Base-by-base conservation (phyloP, 345 rosid genomes). In the Carallia pectinifolia region DNA sequence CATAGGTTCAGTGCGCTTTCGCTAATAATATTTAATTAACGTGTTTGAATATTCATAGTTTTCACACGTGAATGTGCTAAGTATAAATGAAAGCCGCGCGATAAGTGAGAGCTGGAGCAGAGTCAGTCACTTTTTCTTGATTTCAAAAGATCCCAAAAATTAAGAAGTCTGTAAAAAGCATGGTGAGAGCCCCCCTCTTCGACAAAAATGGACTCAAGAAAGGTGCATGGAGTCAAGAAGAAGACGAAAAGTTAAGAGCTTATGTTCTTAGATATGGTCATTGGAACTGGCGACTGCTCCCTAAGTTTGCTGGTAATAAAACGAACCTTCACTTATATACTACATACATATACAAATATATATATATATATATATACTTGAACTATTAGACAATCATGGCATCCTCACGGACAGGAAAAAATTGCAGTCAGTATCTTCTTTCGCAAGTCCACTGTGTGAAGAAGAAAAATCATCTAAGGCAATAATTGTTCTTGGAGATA, bases 201-300 rank as follows among this genome's bases (percentile, higher is more conserved):
- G 77, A 74, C 47, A 48, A 53, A 7, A 68, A 74, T 69, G 78
- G 73, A 33, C 40, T 74, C 30, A 79, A 66, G 78, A 79, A 71
- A 79, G 82, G 82, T 48, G 72, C 79, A 27, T 79, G 82, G 82
- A 71, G 69, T 58, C 64, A 23, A 39, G 79, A 79, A 63, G 82
- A 79, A 71, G 82, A 79, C 37, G 71, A 74, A 5, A 79, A 79
- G 73, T 64, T 79, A 19, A 62, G 69, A 33, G 70, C 56, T 56
- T 71, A 70, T 58, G 15, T 79, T 16, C 6, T 36, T 30, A 65
- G 59, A 50, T 33, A 79, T 58, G 82, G 82, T 9, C 76, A 58
- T 23, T 58, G 67, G 65, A 74, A 70, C 50, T 79, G 82, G 82
- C 72, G 75, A 10, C 58, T 48, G 9, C 72, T 79, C 23, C 79